Evolutionary conservation across 768 basidiomycete genomes (phyloP).

Genomic region (Lyophyllum shimeji): DNA sequence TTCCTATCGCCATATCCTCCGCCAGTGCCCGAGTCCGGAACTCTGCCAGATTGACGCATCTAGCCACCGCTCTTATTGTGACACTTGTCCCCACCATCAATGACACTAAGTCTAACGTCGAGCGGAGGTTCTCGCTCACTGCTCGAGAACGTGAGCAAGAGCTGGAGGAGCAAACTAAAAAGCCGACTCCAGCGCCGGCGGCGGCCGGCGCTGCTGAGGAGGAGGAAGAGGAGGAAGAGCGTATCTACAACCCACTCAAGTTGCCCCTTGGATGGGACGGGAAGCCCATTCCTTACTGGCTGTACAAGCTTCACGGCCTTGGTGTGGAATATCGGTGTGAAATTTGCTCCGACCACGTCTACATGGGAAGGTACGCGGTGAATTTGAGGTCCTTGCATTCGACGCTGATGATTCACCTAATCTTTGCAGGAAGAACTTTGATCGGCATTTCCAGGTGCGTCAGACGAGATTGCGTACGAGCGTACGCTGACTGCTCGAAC

Average conservation of each 20-base stretch:
- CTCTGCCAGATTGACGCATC: slow-evolving; percentile 70
- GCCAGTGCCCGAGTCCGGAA: slow-evolving; percentile 54
- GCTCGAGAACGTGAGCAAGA: slow-evolving; percentile 98
- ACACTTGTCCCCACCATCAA: slow-evolving; percentile 65
- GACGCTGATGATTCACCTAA: slow-evolving; percentile 4
- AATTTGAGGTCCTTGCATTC: neutral
- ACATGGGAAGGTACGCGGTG: slow-evolving; percentile 81
- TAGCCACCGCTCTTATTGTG: slow-evolving; percentile 65
- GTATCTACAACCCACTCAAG: slow-evolving; percentile 98
- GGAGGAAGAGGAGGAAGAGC: slow-evolving; percentile 93
- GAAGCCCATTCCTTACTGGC: slow-evolving; percentile 98
- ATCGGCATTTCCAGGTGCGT: slow-evolving; percentile 87
- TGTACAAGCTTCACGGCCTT: slow-evolving; percentile 96
- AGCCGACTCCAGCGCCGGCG: slow-evolving; percentile 47
- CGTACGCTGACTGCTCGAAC: slow-evolving; percentile 20
- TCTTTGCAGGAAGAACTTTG: slow-evolving; percentile 84
- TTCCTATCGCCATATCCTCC: slow-evolving; percentile 30
- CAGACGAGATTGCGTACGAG: neutral
- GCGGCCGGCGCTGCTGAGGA: slow-evolving; percentile 52
- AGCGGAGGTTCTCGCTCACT: slow-evolving; percentile 93
- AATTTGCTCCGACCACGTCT: slow-evolving; percentile 95
- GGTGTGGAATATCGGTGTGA: slow-evolving; percentile 99
- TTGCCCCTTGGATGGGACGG: slow-evolving; percentile 97
- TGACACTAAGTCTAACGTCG: slow-evolving; percentile 95
- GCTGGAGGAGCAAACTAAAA: slow-evolving; percentile 68